These are phyloP conservation scores for Russula brevipes DNA, from an alignment of 768 basidiomycete species.

Conservation along the genomic window DNA sequence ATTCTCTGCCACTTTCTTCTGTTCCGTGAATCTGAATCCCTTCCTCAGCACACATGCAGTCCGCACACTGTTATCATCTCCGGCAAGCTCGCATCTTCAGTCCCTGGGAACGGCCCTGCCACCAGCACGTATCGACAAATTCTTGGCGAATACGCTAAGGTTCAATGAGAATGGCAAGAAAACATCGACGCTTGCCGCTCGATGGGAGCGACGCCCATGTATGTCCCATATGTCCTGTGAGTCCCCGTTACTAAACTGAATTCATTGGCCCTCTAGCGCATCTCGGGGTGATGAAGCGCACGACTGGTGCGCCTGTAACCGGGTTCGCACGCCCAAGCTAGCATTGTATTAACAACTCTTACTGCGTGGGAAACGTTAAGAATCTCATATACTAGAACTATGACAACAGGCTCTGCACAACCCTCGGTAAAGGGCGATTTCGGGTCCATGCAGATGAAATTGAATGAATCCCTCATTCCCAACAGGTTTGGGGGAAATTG, in stretches of 20 bases:
- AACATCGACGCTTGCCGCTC: background rate
- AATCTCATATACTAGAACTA: background rate
- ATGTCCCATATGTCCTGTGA: background rate
- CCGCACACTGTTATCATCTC: constrained; percentile 21
- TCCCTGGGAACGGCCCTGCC: constrained; percentile 5
- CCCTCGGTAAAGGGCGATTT: background rate
- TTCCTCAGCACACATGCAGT: constrained; percentile 18
- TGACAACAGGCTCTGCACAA: background rate
- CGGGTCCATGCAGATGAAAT: background rate
- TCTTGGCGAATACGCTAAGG: constrained; percentile 12
- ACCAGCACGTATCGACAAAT: constrained; percentile 17
- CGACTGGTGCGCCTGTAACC: constrained; percentile 13
- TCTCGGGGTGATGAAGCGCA: constrained; percentile 21
- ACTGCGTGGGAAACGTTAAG: background rate
- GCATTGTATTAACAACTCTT: background rate
- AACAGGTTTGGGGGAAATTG: background rate
- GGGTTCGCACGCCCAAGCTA: constrained; percentile 15
- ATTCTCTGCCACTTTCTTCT: background rate
- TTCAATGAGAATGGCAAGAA: background rate
- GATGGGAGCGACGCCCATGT: constrained; percentile 25
- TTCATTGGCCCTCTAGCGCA: constrained; percentile 3
- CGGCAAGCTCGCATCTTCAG: background rate
- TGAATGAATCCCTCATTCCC: background rate
- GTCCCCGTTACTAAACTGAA: background rate
- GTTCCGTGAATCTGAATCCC: constrained; percentile 13